phyloP scores from a whole-genome alignment of 176 grass and related monocot genomes.

The Eleusine coracana region DNA sequence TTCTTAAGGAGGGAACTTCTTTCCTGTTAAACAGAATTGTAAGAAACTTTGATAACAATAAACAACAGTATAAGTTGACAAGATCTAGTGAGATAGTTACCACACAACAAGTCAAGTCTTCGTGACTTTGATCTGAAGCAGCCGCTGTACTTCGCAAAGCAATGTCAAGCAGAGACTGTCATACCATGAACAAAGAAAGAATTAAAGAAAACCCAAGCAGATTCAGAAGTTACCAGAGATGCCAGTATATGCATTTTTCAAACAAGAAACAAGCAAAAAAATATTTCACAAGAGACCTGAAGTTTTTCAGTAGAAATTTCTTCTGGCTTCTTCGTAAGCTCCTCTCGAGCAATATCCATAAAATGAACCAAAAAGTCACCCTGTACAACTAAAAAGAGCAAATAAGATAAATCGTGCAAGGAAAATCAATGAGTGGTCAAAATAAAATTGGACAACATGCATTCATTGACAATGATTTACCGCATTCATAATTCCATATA shows the following conservation, averaged over 20 bases:
- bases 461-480: neutral
- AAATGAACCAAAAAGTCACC: conserved; percentile 99
- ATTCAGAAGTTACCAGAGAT: conserved; percentile 19
- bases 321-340: conserved; percentile 84
- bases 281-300: conserved; percentile 60
- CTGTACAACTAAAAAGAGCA: conserved; percentile 53
- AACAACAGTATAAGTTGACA: conserved; percentile 28
- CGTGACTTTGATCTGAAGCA: conserved; percentile 91
- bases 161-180: conserved; percentile 95
- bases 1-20: conserved; percentile 85
- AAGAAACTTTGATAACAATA: conserved; percentile 28
- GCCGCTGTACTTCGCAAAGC: conserved; percentile 86
- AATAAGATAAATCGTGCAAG: conserved; percentile 36
- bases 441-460: conserved; percentile 20
- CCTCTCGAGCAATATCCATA: conserved; percentile 99
- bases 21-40: conserved; percentile 64
- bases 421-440: conserved; percentile 37
- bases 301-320: conserved; percentile 97
- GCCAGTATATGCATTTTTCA: neutral
- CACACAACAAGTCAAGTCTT: conserved; percentile 91
- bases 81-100: conserved; percentile 45
- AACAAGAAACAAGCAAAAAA: conserved; percentile 19
- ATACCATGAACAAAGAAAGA: conserved; percentile 38
- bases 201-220: conserved; percentile 34
- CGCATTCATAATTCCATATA: conserved; percentile 30